Percentiles rank a stretch among this genome's conserved stretches.
These are phyloP conservation scores for Wickerhamiella azyma DNA, from an alignment of 805 yeast genomes.

Conservation along the genomic window DNA sequence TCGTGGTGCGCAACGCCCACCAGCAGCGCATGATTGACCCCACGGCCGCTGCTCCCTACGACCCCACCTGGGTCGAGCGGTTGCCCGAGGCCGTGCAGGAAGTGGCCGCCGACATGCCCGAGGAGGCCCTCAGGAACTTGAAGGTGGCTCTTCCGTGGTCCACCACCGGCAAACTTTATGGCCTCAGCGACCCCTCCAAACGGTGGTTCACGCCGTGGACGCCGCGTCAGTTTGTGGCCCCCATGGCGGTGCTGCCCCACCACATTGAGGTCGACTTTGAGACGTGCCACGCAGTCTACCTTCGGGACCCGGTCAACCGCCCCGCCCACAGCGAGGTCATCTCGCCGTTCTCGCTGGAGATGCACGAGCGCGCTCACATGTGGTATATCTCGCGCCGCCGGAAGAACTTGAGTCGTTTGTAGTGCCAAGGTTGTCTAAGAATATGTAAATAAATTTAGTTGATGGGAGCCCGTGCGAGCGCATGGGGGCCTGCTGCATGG, in stretches of 20 bases:
- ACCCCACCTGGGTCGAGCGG: conserved; percentile 38
- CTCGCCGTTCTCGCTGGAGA: conserved; percentile 67
- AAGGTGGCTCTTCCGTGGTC: conserved; percentile 32
- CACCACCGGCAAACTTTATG: conserved; percentile 47
- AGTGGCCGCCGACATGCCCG: conserved; percentile 33
- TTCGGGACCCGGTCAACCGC: conserved; percentile 93
- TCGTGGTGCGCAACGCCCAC: conserved; percentile 17
- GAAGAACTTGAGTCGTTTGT: conserved; percentile 19
- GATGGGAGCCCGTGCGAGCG: too few relatives aligned
- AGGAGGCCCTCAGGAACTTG: conserved; percentile 34
- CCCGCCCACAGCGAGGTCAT: conserved; percentile 95
- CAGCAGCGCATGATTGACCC: conserved; percentile 12
- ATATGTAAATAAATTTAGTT: background rate
- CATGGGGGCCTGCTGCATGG: too few relatives aligned
- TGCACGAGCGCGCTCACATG: conserved; percentile 91
- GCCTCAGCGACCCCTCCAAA: conserved; percentile 62
- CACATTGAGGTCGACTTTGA: conserved; percentile 82
- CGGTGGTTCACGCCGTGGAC: conserved; percentile 94
- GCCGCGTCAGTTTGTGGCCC: conserved; percentile 85
- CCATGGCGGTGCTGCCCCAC: conserved; percentile 81
- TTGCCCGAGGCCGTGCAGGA: conserved; percentile 32
- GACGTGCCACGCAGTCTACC: conserved; percentile 91
- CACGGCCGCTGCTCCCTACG: conserved; percentile 29
- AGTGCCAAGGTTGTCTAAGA: background rate
- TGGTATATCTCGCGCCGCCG: conserved; percentile 40